A percentile compares a stretch with the other conserved stretches of the same genome.
Conservation (phyloP, 2,329 filamentous ascomycete genomes). For the Aspergillus ruber region DNA sequence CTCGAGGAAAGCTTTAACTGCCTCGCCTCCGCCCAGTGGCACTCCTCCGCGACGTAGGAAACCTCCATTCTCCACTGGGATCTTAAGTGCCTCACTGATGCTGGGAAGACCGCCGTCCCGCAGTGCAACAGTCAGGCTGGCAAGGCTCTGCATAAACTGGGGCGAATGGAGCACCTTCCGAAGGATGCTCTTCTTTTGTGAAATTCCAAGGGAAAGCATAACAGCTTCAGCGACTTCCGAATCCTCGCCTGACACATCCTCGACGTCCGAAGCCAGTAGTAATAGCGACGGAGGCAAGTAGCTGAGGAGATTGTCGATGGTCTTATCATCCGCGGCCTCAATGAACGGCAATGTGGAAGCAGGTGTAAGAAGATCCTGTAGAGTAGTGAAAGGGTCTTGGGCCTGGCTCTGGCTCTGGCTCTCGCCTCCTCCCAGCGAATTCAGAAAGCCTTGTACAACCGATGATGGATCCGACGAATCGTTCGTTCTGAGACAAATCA, state of each 20-base stretch:
- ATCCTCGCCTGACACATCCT: constrained; percentile 57
- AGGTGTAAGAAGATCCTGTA: constrained; percentile 77
- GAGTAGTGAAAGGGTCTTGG: constrained; percentile 68
- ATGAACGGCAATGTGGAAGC: constrained; percentile 72
- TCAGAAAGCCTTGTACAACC: constrained; percentile 81
- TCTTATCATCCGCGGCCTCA: constrained; percentile 56
- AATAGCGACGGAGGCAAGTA: constrained; percentile 75
- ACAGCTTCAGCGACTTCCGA: constrained; percentile 64
- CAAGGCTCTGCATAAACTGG: constrained; percentile 81
- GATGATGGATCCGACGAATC: constrained; percentile 63
- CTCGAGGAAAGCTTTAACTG: constrained; percentile 84
- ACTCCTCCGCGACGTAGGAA: constrained; percentile 70
- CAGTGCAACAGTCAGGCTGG: constrained; percentile 78
- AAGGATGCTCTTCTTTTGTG: constrained; percentile 74
- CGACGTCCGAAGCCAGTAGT: constrained; percentile 64
- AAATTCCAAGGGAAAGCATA: constrained; percentile 63
- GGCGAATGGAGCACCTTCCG: constrained; percentile 79
- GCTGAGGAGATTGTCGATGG: constrained; percentile 67
- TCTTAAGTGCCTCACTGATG: constrained; percentile 75
- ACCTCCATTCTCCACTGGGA: constrained; percentile 78
- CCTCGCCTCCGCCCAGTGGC: constrained; percentile 80
- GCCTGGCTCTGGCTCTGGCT: constrained; percentile 40
- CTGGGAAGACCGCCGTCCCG: constrained; percentile 85
- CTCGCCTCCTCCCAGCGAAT: constrained; percentile 63
- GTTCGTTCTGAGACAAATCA: constrained; percentile 47